Evolutionary conservation across 2,329 filamentous ascomycete species (phyloP), one percentile per base, ranked within the genome.

Genomic region (Myriosclerotinia scirpicola): DNA sequence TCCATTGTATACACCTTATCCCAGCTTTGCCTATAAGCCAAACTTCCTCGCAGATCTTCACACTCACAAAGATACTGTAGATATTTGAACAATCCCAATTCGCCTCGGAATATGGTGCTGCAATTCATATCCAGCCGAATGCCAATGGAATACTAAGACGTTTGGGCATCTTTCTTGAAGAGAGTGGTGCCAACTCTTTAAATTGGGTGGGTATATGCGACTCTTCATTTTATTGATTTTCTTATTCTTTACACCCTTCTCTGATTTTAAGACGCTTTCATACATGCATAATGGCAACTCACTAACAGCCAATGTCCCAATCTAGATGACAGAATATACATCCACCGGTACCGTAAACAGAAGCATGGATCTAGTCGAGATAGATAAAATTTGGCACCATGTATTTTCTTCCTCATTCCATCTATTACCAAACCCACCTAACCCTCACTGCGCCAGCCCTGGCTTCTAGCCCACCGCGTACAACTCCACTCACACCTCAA

Each of bases 51-150:
- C 53, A 26, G 26, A n/a, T 6, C 15, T 22, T 8, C 6, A 42
- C 34, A 22, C 53, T 64, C 17, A 34, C 50, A 15, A 34, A 20
- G 12, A 36, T 60, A 30, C 15, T 30, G 7, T 34, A 85, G 81
- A 67, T 87, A 0, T 83, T 81, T 60, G 85, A 88, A 70, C 81
- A 85, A 72, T 87, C 85, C 0, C 77, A 78, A 1, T 82, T 87
- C 44, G 81, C 82, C 20, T 82, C 78, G 61, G 86, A 88, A 74
- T 76, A 80, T 1, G 87, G 86, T 0, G 86, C 87, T 3, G 86
- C 86, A 0, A 81, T 89, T n/a, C 85, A 89, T 71, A 74, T 89
- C 5, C 82, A 84, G 0, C 85, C 87, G 0, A 90, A 90, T 71
- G 78, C 81, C 2, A 87, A 87, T 73, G 84, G 84, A 0, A 75